These are phyloP conservation scores for Neocallimastix lanati DNA, from an alignment of 192 early-diverging fungal species.

Conservation along the genomic window DNA sequence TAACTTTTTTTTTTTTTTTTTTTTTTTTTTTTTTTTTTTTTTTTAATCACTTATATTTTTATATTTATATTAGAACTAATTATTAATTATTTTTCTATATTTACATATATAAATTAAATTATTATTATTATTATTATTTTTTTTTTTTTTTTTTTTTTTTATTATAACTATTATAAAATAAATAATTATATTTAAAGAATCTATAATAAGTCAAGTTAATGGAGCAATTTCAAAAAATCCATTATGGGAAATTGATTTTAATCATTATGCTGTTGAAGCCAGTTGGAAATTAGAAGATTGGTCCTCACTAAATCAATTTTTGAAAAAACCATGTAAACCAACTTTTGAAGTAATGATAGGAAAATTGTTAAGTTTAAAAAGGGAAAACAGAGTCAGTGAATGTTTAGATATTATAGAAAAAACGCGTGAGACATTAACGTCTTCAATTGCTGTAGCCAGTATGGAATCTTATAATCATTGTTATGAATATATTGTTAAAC, in stretches of 20 bases:
- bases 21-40: no score
- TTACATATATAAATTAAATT: no score
- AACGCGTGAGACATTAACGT: constrained; percentile 21
- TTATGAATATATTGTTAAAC: constrained; percentile 37
- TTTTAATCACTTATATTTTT: no score
- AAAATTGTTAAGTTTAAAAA: constrained; percentile 20
- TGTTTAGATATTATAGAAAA: constrained; percentile 16
- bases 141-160: no score
- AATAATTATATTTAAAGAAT: no score
- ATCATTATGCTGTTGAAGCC: constrained; percentile 29
- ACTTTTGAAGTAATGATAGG: constrained; percentile 41
- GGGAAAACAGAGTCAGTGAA: constrained; percentile 7
- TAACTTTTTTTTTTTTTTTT: no score
- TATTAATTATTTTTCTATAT: no score
- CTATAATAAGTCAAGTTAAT: constrained; percentile 25
- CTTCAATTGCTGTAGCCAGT: constrained; percentile 31
- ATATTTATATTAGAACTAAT: no score
- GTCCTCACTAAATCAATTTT: constrained; percentile 20
- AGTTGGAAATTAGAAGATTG: constrained; percentile 48
- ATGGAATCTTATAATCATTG: constrained; percentile 42
- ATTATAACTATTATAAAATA: no score
- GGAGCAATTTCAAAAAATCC: constrained; percentile 18
- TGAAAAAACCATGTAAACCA: constrained; percentile 13
- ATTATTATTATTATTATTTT: no score
- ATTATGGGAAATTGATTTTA: constrained; percentile 24